Percentiles rank a stretch among this genome's conserved stretches.
Conservation (phyloP, 176 grass and related monocot species). For the Paspalum vaginatum region DNA sequence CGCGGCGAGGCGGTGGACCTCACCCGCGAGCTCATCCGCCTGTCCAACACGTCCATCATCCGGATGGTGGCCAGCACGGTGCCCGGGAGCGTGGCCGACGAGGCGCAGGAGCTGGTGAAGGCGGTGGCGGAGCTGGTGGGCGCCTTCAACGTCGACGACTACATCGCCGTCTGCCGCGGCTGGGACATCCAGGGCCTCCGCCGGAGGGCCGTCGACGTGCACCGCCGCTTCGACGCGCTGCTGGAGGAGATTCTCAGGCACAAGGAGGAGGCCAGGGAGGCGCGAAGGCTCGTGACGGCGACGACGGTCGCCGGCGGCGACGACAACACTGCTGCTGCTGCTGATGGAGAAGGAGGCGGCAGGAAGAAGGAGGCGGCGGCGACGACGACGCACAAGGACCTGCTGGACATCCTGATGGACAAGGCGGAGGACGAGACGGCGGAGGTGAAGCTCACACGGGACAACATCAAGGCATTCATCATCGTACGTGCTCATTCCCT, state of each 20-base stretch:
- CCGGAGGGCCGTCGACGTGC: conserved; percentile 49
- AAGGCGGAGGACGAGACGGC: conserved; percentile 48
- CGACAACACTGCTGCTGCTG: no score
- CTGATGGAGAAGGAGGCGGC: not conserved
- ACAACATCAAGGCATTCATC: conserved; percentile 78
- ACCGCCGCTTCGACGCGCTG: conserved; percentile 54
- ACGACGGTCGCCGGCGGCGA: accelerated
- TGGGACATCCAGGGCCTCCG: conserved; percentile 76
- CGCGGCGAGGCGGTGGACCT: conserved; percentile 26
- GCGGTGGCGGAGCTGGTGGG: conserved; percentile 64
- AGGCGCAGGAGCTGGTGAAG: conserved; percentile 57
- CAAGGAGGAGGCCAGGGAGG: conserved; percentile 51
- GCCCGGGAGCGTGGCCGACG: conserved; percentile 38
- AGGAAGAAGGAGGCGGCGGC: not conserved
- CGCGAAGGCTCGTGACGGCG: not conserved
- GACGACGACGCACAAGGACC: conserved; percentile 41
- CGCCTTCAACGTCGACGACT: conserved; percentile 64
- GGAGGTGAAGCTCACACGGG: conserved; percentile 65
- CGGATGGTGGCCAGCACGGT: conserved; percentile 58
- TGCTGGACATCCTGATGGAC: conserved; percentile 76
- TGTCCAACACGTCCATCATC: conserved; percentile 58
- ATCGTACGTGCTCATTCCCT: conserved; percentile 44
- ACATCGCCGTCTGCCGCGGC: conserved; percentile 53
- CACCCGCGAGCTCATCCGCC: conserved; percentile 51
- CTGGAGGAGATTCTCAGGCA: conserved; percentile 63